Evolutionary conservation across 768 basidiomycete species (phyloP), one percentile per base, ranked within the genome.

Genomic region (Hortiboletus campestris): DNA sequence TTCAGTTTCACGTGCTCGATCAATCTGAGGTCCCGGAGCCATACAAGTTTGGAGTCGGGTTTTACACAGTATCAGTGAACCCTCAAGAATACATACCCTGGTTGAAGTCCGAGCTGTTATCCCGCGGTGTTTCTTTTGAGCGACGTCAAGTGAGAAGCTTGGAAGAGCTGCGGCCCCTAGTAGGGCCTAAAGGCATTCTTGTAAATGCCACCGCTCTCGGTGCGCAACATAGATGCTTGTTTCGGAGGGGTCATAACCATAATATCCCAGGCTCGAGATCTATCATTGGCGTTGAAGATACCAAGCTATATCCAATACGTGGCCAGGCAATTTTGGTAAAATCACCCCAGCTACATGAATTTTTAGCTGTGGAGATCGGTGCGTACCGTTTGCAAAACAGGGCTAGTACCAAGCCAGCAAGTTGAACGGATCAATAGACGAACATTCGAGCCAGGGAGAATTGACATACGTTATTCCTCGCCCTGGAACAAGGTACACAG

Each of bases 241-340:
- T 17, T 22, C 31, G 4, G 5, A 19, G 49, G 25, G 13, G 19
- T 62, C 17, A 53, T 49, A 19, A 36, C 22, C 35, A 19, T 40
- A n/a, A 40, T 13, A 22, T 31, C 34, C 39, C 48, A 80, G 88
- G 88, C 6, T 84, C 92, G 9, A 78, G 83, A 47, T 84, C 83
- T 32, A 77, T 96, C 42, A 82, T 89, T 13, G 94, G 93, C 7
- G 83, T 95, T 3, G 86, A 94, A 64, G 94, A 97, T 68, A 77
- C 78, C 55, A 75, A 74, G 22, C 74, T 94, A 22, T 84, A 82
- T 66, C 91, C 94, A 1, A 80, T 94, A 59, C 79, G 92, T 42
- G 94, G 94, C 9, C 94, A 96, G 72, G 87, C 90, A 0, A 84
- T 94, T 10, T 69, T 94, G 17, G 76, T 95, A 20, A 71, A 81